Evolutionary conservation across 306 rosid species (phyloP).

Genomic region (Vachellia pachyceras): DNA sequence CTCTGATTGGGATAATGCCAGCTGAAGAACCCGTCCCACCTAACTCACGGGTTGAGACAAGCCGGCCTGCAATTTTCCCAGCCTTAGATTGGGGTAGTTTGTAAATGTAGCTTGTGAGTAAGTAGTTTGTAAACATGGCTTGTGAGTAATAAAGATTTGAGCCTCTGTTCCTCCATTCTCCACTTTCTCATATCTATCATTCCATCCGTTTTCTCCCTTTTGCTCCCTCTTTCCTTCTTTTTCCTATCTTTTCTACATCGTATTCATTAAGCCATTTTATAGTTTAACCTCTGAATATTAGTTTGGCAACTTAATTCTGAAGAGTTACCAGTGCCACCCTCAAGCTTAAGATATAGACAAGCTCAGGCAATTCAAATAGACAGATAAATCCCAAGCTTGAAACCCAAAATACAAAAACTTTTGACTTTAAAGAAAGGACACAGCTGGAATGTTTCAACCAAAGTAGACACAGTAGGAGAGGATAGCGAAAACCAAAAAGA

Average conservation of each 20-base stretch:
- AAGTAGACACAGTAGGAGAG: too few relatives aligned
- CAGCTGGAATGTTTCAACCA: too few relatives aligned
- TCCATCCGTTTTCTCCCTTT: too few relatives aligned
- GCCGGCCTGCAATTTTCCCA: too few relatives aligned
- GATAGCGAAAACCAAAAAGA: not conserved
- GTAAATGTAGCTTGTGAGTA: too few relatives aligned
- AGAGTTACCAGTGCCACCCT: not conserved
- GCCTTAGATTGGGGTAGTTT: not conserved
- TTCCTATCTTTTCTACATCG: not conserved
- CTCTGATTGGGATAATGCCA: too few relatives aligned
- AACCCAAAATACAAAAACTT: not conserved
- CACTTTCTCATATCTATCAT: not conserved
- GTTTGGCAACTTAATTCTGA: not conserved
- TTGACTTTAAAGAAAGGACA: not conserved
- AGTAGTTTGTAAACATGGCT: not conserved
- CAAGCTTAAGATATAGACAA: not conserved
- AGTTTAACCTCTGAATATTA: not conserved
- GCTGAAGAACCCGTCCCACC: too few relatives aligned
- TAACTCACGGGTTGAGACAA: too few relatives aligned
- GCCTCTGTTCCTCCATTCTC: not conserved
- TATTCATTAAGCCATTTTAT: not conserved
- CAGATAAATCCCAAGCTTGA: conserved; percentile 5
- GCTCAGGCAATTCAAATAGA: not conserved
- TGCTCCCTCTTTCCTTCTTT: not conserved
- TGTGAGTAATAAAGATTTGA: not conserved